Evolutionary conservation across 257 asterid genomes (phyloP), one percentile per base, ranked within the genome.

Genomic region (Petunia secreta): DNA sequence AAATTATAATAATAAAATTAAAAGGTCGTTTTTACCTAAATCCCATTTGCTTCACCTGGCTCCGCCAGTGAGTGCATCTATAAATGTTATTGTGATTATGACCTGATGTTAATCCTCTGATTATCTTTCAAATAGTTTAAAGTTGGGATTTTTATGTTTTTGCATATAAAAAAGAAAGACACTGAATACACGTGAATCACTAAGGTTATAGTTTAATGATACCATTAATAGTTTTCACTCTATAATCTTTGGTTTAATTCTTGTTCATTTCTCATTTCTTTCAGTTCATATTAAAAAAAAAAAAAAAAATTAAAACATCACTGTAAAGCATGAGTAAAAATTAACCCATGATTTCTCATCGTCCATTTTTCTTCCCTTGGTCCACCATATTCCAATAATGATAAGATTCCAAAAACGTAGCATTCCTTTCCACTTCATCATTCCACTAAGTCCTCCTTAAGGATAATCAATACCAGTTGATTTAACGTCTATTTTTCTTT

Each of bases 231-330:
- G 25, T 25, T 25, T 25, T 25, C 25, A 25, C 25, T 25, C 25
- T 25, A 25, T 25, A 25, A 25, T 25, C 25, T 25, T 25, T 25
- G 25, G 25, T 25, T 25, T 25, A 25, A 25, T 66, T 92, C 95
- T 13, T 84, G 86, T 36, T 87, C 85, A 57, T 92, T 97, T 25
- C 25, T 25, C 25, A 25, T 25, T 25, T 25, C 25, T 25, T 25
- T 25, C 25, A 0, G 25, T 25, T 25, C 25, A 25, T 25, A 25
- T 25, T 25, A 25, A 25, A 52, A 1, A 57, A 15, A n/a, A 3
- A 14, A 1, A 57, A 1, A n/a, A 15, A 57, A 3, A 57, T 66
- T 41, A 7, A 13, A 39, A 13, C 13, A 38, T 65, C 4, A 39
- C 11, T 11, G 1, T 2, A 43, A 36, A 62, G 3, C 44, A 63